These are phyloP conservation scores for Gliomastix tumulicola DNA, from an alignment of 2,329 filamentous ascomycete species.

Conservation along the genomic window DNA sequence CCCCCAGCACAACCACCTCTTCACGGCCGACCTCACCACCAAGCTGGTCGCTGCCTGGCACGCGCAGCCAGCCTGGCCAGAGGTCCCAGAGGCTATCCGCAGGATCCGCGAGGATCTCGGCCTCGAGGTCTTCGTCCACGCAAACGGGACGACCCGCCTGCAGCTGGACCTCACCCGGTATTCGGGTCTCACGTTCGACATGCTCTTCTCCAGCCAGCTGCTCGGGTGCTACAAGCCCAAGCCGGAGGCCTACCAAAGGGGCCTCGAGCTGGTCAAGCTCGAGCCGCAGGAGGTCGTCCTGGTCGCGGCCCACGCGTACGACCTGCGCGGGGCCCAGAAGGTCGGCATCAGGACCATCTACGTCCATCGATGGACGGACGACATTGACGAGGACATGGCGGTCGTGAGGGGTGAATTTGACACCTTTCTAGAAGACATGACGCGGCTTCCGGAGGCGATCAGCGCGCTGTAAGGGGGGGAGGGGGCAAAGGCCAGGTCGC, in stretches of 20 bases:
- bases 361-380: slow-evolving; percentile 45
- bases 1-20: not conserved
- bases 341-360: slow-evolving; percentile 45
- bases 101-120: slow-evolving; percentile 24
- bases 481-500: too few species aligned
- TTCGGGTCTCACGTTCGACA: slow-evolving; percentile 39
- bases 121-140: slow-evolving; percentile 40
- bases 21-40: slow-evolving; percentile 5
- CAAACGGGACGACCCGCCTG: slow-evolving; percentile 47
- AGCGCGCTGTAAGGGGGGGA: too few species aligned
- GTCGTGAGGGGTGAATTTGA: slow-evolving; percentile 31
- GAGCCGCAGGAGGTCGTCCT: slow-evolving; percentile 38
- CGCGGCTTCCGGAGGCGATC: slow-evolving; percentile 6
- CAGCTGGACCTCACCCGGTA: slow-evolving; percentile 44
- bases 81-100: slow-evolving; percentile 34
- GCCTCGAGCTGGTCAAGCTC: slow-evolving; percentile 33
- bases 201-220: slow-evolving; percentile 45
- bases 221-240: slow-evolving; percentile 41
- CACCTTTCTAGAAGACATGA: slow-evolving; percentile 15
- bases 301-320: slow-evolving; percentile 49
- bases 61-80: slow-evolving; percentile 40
- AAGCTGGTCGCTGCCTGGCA: slow-evolving; percentile 36
- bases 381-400: slow-evolving; percentile 37
- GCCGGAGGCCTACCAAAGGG: slow-evolving; percentile 35
- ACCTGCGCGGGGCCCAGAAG: slow-evolving; percentile 37